Percentiles rank a stretch among this genome's conserved stretches.
Evolutionary conservation across 768 basidiomycete genomes (phyloP).

Genomic region (Leucocoprinus leucothites): DNA sequence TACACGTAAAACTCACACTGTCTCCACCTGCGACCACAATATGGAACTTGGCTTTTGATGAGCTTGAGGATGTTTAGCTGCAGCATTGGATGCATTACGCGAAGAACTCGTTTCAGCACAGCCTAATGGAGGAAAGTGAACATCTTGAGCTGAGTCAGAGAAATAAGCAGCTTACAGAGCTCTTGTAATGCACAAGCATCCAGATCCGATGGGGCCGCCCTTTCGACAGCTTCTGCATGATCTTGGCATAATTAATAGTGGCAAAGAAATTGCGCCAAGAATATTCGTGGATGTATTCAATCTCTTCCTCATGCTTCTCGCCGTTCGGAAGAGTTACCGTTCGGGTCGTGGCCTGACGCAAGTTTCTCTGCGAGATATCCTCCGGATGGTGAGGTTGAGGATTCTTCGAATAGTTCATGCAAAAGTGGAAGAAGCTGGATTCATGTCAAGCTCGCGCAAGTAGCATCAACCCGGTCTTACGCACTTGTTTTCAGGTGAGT

Average conservation of each 20-base stretch:
- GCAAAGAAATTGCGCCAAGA: slow-evolving; percentile 99
- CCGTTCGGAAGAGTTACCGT: slow-evolving; percentile 66
- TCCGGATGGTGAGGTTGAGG: slow-evolving; percentile 56
- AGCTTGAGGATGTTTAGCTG: slow-evolving; percentile 94
- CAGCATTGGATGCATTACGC: slow-evolving; percentile 90
- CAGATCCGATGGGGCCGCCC: slow-evolving; percentile 91
- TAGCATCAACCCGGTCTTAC: background rate
- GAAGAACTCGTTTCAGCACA: slow-evolving; percentile 90
- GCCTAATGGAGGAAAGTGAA: slow-evolving; percentile 47
- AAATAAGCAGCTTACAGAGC: slow-evolving; percentile 61
- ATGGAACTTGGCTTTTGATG: slow-evolving; percentile 98
- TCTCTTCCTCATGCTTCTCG: slow-evolving; percentile 76
- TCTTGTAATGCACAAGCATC: slow-evolving; percentile 97
- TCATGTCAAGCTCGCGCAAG: background rate
- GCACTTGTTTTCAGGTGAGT: slow-evolving; percentile 83
- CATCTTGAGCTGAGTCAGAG: background rate
- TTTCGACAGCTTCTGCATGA: slow-evolving; percentile 97
- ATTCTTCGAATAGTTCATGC: slow-evolving; percentile 74
- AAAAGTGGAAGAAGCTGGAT: slow-evolving; percentile 93
- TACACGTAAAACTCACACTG: slow-evolving; percentile 62
- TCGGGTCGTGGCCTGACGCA: slow-evolving; percentile 57
- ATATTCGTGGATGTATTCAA: slow-evolving; percentile 91
- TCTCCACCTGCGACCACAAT: slow-evolving; percentile 96
- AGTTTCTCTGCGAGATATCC: slow-evolving; percentile 60
- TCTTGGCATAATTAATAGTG: slow-evolving; percentile 94